phyloP scores from a whole-genome alignment of 1,139 yeast genomes.

The Yamadazyma blattariae region DNA sequence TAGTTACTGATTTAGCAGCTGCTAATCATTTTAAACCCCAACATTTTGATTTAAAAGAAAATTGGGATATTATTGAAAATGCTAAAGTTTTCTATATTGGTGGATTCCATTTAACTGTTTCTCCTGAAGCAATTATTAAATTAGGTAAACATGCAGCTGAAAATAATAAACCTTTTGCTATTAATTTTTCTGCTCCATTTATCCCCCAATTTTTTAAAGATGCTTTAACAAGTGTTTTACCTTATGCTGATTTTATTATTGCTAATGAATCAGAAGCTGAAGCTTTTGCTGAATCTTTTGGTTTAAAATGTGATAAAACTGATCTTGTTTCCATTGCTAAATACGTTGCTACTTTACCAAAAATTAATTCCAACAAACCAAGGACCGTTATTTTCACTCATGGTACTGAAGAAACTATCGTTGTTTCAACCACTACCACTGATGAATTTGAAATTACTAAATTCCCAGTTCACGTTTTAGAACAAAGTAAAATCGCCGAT shows the following conservation, averaged over 20 bases:
- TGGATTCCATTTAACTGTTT: constrained; percentile 97
- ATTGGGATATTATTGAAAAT: constrained; percentile 81
- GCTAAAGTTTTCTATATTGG: constrained; percentile 90
- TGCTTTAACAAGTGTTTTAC: constrained; percentile 74
- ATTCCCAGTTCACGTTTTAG: constrained; percentile 72
- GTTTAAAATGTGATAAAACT: constrained; percentile 37
- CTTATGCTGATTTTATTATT: constrained; percentile 87
- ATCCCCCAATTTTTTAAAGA: constrained; percentile 94
- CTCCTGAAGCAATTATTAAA: constrained; percentile 88
- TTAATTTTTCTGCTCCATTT: constrained; percentile 96
- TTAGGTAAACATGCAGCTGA: constrained; percentile 91
- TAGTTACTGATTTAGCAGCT: constrained; percentile 95
- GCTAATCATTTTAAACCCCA: constrained; percentile 94
- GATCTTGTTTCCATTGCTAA: constrained; percentile 80
- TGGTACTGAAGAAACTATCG: constrained; percentile 85
- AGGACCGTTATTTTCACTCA: constrained; percentile 92
- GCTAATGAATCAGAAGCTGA: constrained; percentile 98
- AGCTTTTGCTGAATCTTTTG: constrained; percentile 86
- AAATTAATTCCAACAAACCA: constrained; percentile 64
- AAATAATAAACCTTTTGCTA: constrained; percentile 74
- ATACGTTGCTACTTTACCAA: constrained; percentile 75
- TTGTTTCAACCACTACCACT: constrained; percentile 52
- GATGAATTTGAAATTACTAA: constrained; percentile 47
- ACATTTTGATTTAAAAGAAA: constrained; percentile 85
- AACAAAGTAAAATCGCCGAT: constrained; percentile 67